Conservation (phyloP, 2,329 filamentous ascomycete genomes). For the Aspergillus brunneoviolaceus region DNA sequence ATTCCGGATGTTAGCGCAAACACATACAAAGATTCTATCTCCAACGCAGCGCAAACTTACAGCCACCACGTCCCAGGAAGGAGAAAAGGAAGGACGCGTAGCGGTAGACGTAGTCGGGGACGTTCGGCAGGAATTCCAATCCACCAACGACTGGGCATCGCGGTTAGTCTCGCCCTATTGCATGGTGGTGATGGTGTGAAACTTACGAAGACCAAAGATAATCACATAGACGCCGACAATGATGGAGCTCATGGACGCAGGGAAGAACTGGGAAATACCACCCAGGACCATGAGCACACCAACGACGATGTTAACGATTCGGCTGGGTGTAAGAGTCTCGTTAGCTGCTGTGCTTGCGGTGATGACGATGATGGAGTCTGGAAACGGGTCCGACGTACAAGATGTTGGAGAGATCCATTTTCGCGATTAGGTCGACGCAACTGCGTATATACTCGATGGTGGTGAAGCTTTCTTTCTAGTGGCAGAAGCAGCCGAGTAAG, state of each 20-base stretch:
- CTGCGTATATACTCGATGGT: background rate
- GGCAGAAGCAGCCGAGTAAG: background rate
- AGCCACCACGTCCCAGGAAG: conserved; percentile 90
- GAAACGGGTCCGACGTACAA: conserved; percentile 65
- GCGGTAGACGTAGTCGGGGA: conserved; percentile 85
- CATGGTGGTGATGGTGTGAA: no score
- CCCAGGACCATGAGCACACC: conserved; percentile 85
- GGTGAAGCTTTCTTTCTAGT: background rate
- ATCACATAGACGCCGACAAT: conserved; percentile 86
- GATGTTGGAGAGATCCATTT: conserved; percentile 88
- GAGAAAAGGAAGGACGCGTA: conserved; percentile 98
- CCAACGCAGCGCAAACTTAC: conserved; percentile 58
- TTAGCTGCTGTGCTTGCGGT: background rate
- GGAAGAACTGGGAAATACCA: conserved; percentile 58
- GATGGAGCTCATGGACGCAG: conserved; percentile 56
- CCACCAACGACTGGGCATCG: conserved; percentile 60
- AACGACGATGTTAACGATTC: conserved; percentile 88
- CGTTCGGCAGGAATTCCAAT: conserved; percentile 78
- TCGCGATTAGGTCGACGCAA: conserved; percentile 21
- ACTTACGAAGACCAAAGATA: conserved; percentile 79
- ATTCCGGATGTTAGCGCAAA: conserved; percentile 2
- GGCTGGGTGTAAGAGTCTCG: conserved; percentile 55
- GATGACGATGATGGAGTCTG: background rate
- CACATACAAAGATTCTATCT: background rate
- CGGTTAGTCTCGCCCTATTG: no score